A percentile compares a stretch with the other conserved stretches of the same genome.
These are phyloP conservation scores for Tremellales sp. DNA, from an alignment of 1,284 basidiomycete genomes.

Conservation along the genomic window DNA sequence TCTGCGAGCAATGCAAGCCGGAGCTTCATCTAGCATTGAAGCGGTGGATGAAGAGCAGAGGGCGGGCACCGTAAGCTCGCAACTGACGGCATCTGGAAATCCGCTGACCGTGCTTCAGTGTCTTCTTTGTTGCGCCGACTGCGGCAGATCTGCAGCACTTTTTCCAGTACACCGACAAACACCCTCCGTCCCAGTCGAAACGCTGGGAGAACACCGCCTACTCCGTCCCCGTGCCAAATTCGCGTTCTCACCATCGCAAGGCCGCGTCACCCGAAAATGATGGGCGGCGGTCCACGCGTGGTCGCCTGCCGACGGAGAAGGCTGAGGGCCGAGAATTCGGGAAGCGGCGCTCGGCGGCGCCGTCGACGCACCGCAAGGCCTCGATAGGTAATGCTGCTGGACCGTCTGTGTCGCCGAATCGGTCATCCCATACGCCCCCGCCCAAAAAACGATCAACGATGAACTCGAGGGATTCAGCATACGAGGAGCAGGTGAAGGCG, in stretches of 20 bases:
- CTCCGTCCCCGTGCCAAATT: conserved; percentile 16
- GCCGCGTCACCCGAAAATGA: conserved; percentile 15
- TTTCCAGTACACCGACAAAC: conserved; percentile 29
- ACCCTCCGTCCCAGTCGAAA: conserved; percentile 47
- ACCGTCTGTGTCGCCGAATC: conserved; percentile 9
- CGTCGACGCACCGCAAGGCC: not conserved
- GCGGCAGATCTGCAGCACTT: conserved; percentile 38
- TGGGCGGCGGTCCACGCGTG: not conserved
- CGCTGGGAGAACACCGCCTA: conserved; percentile 35
- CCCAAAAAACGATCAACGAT: conserved; percentile 88
- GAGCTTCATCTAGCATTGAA: conserved; percentile 75
- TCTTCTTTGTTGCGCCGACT: conserved; percentile 37
- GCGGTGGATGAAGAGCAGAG: conserved; percentile 55
- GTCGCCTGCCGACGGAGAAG: conserved; percentile 8
- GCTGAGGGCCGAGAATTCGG: not conserved
- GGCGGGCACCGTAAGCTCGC: conserved; percentile 34
- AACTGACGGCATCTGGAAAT: not conserved
- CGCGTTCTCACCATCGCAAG: conserved; percentile 34
- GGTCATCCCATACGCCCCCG: conserved; percentile 15
- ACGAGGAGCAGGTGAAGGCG: conserved; percentile 70
- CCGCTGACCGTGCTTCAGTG: conserved; percentile 16
- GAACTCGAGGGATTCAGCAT: conserved; percentile 93
- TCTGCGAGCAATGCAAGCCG: conserved; percentile 89
- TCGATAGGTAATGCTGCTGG: conserved; percentile 7
- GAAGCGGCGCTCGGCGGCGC: conserved; percentile 1